Percentiles rank a stretch among this genome's conserved stretches.
These are phyloP conservation scores for Amaranthus cruentus DNA, from an alignment of 148 eudicot species.

Conservation along the genomic window DNA sequence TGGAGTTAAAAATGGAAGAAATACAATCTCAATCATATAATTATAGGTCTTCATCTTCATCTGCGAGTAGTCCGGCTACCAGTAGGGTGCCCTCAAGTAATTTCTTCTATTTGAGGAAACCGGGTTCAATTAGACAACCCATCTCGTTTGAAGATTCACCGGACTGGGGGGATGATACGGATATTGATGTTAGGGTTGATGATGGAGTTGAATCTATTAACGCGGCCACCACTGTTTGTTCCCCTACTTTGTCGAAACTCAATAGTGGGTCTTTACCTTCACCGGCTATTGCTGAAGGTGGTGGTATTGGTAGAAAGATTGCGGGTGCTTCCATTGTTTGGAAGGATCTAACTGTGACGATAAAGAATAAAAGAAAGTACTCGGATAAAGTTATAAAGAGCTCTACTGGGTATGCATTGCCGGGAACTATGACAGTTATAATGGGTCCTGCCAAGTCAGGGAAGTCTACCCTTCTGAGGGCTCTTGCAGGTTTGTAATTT, in stretches of 20 bases:
- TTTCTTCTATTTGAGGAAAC: slow-evolving; percentile 83
- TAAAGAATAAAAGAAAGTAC: slow-evolving; percentile 82
- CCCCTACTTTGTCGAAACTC: slow-evolving; percentile 81
- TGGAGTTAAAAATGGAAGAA: slow-evolving; percentile 63
- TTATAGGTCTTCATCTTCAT: slow-evolving; percentile 93
- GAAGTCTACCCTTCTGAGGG: slow-evolving; percentile 82
- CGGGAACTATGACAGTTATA: slow-evolving; percentile 93
- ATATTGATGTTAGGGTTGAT: slow-evolving; percentile 72
- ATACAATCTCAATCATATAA: slow-evolving; percentile 86
- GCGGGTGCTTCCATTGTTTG: slow-evolving; percentile 83
- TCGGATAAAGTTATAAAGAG: slow-evolving; percentile 91
- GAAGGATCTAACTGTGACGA: slow-evolving; percentile 83
- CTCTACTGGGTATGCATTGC: slow-evolving; percentile 89
- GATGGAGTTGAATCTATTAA: slow-evolving; percentile 75
- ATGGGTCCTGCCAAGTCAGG: slow-evolving; percentile 99
- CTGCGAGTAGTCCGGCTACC: slow-evolving; percentile 86
- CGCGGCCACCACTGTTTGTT: slow-evolving; percentile 66
- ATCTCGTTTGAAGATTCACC: slow-evolving; percentile 87
- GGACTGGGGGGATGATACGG: slow-evolving; percentile 92
- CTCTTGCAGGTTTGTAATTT: slow-evolving; percentile 80
- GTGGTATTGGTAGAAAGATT: slow-evolving; percentile 54
- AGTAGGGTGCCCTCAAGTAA: slow-evolving; percentile 87
- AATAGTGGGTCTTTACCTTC: slow-evolving; percentile 85
- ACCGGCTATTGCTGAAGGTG: slow-evolving; percentile 67
- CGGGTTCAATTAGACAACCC: slow-evolving; percentile 70